Percentiles rank a stretch among this genome's conserved stretches.
These are phyloP conservation scores for Heracleum sosnowskyi DNA, from an alignment of 129 eudicot species.

Conservation along the genomic window DNA sequence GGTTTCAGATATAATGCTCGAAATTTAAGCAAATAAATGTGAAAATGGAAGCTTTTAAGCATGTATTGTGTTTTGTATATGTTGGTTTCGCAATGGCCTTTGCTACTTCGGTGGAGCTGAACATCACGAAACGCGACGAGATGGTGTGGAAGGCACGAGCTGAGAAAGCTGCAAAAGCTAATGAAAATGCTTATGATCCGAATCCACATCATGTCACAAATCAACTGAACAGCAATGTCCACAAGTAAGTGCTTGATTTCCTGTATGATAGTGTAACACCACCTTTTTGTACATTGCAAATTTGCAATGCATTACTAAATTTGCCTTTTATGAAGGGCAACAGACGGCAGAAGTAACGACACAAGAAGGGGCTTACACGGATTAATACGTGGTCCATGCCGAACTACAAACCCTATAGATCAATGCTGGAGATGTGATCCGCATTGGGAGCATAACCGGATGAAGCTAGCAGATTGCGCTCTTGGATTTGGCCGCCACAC, in stretches of 20 bases:
- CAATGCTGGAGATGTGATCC: constrained; percentile 53
- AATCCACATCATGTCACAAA: constrained; percentile 24
- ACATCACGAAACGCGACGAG: constrained; percentile 1
- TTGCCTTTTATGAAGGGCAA: constrained; percentile 14
- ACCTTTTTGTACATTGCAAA: neutral
- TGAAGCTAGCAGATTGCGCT: constrained; percentile 39
- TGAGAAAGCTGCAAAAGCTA: constrained; percentile 25
- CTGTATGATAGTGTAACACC: neutral
- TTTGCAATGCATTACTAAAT: too few species aligned
- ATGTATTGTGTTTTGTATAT: constrained; percentile 15
- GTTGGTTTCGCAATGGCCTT: constrained; percentile 10
- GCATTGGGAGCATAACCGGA: constrained; percentile 41
- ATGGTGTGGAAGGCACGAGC: constrained; percentile 35
- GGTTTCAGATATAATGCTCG: neutral
- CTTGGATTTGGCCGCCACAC: constrained; percentile 38
- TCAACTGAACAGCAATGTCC: constrained; percentile 35
- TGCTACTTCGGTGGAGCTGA: constrained; percentile 4
- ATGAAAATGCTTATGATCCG: constrained; percentile 28
- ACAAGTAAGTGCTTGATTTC: constrained; percentile 19
- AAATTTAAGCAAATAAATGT: neutral
- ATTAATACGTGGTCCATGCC: constrained; percentile 25
- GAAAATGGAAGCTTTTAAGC: constrained; percentile 19
- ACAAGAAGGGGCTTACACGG: constrained; percentile 32
- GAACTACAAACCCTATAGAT: constrained; percentile 54
- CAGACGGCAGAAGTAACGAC: constrained; percentile 10